These are phyloP conservation scores for Hirschioporus abietinus DNA, from an alignment of 768 basidiomycete species.

Conservation along the genomic window DNA sequence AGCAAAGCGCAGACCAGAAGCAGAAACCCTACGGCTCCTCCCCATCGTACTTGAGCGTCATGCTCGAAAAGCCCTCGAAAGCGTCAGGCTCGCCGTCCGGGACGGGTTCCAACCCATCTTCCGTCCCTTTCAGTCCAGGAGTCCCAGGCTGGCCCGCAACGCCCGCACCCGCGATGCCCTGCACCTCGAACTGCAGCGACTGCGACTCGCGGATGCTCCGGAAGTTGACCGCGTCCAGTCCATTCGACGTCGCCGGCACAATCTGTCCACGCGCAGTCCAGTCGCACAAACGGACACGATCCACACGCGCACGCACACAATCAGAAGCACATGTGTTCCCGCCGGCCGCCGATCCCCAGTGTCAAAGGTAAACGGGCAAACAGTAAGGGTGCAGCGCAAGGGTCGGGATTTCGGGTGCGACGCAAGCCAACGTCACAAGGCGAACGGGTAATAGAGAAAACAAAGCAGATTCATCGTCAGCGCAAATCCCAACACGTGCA, in stretches of 20 bases:
- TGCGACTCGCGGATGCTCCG: slow-evolving; percentile 86
- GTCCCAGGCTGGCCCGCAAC: slow-evolving; percentile 28
- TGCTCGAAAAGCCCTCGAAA: slow-evolving; percentile 86
- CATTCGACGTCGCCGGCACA: slow-evolving; percentile 71
- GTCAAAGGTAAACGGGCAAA: not conserved
- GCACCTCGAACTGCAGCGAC: slow-evolving; percentile 79
- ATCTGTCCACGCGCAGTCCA: slow-evolving; percentile 46
- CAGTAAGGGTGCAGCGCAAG: not conserved
- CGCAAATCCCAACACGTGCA: not conserved
- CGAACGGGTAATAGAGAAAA: not conserved
- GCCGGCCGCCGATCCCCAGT: not conserved
- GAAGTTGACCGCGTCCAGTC: slow-evolving; percentile 83
- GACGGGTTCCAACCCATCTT: slow-evolving; percentile 39
- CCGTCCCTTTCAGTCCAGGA: slow-evolving; percentile 29
- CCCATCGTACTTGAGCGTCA: slow-evolving; percentile 76
- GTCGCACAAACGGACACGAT: not conserved
- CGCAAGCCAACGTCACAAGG: too few relatives aligned
- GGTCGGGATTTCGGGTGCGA: not conserved
- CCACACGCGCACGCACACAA: not conserved
- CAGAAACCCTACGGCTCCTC: slow-evolving; percentile 29
- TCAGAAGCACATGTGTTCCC: not conserved
- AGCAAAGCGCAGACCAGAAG: not conserved
- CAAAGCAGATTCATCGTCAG: not conserved
- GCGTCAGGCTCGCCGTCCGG: slow-evolving; percentile 48
- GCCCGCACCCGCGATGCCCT: slow-evolving; percentile 30